Evolutionary conservation across 306 rosid genomes (phyloP), one percentile per base, ranked within the genome.

Genomic region (Senna siamea): DNA sequence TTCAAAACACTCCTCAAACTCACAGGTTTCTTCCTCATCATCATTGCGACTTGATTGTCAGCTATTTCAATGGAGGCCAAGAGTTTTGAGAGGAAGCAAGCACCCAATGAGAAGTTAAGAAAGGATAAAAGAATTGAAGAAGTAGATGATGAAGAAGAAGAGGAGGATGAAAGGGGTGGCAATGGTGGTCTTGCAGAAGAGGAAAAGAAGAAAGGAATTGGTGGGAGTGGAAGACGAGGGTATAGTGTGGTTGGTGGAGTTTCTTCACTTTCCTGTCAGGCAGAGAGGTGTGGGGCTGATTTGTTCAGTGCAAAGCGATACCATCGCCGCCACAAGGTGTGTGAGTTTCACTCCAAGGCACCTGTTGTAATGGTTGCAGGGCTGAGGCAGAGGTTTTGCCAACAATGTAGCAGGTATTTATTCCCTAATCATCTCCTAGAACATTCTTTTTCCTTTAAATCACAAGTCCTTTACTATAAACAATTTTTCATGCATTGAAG

Each of bases 331-430:
- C 98, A 93, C 79, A 93, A 88, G 88, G 97, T 93, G 48, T 93
- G 98, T 71, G 98, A 93, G 83, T 51, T 81, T 84, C 98, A 93
- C 70, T 89, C 96, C 26, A 93, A 93, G 81, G 96, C 92, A 0
- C 51, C 96, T 0, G 52, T 52, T 52, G 98, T 84, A 30, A 26
- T 86, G 41, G 90, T 91, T 56, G 84, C 92, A 0, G 98, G 97
- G 12, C 52, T 75, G 26, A 82, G 87, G 34, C 97, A 93, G 75
- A 88, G 98, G 75, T 93, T 93, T 78, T 93, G 97, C 77, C 98
- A 93, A 87, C 98, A 93, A 91, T 93, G 98, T 86, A 93, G 98
- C 94, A 93, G 98, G 98, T 93, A 2, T 54, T 66, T 19, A 59
- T 43, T 78, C 83, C 69, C 82, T 20, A 4, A 2, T 18, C 59